Conservation (phyloP, 2,329 filamentous ascomycete genomes). For the Helminthosporium solani region DNA sequence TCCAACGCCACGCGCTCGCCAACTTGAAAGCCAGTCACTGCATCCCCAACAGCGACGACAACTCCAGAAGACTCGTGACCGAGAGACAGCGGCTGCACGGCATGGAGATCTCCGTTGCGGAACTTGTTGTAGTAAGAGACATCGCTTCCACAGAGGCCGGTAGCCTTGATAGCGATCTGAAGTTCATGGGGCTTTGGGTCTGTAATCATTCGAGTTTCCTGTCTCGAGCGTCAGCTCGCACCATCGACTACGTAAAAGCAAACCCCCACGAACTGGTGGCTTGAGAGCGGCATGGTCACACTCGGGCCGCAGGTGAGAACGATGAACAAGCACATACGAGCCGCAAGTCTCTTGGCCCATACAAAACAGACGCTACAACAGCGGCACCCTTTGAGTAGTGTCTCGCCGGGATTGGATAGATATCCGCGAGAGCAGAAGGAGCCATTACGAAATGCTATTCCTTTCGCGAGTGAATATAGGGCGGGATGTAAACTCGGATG, state of each 20-base stretch:
- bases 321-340: constrained; percentile 38
- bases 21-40: constrained; percentile 41
- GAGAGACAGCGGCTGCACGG: constrained; percentile 64
- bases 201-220: constrained; percentile 59
- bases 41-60: constrained; percentile 41
- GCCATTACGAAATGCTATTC: constrained; percentile 38
- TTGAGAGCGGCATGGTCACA: constrained; percentile 34
- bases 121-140: constrained; percentile 72
- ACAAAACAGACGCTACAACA: constrained; percentile 44
- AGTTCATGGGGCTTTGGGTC: constrained; percentile 59
- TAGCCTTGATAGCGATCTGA: constrained; percentile 65
- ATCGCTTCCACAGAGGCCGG: constrained; percentile 70
- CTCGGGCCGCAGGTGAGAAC: constrained; percentile 26
- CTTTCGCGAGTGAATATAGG: neutral
- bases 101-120: constrained; percentile 69
- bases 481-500: constrained; percentile 15
- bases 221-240: constrained; percentile 26
- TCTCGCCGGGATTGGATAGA: constrained; percentile 42
- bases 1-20: constrained; percentile 46
- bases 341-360: constrained; percentile 46
- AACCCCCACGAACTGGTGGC: constrained; percentile 35
- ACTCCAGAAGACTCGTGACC: constrained; percentile 45
- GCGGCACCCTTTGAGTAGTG: constrained; percentile 41
- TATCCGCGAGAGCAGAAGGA: constrained; percentile 43
- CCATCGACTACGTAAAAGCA: constrained; percentile 15